These are phyloP conservation scores for Talaromyces proteolyticus DNA, from an alignment of 495 filamentous ascomycete species.

Conservation along the genomic window DNA sequence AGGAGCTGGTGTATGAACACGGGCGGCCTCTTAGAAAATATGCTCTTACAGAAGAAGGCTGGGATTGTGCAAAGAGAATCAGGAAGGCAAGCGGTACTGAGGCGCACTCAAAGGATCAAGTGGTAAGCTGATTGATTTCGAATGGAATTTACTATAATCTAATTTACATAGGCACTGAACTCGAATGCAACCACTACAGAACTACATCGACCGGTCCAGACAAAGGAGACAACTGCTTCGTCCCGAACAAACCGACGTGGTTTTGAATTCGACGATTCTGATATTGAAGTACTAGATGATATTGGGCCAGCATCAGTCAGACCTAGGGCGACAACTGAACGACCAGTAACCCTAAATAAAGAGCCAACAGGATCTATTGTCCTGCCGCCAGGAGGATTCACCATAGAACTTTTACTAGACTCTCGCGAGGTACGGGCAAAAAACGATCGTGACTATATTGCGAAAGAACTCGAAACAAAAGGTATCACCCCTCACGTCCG, in stretches of 20 bases:
- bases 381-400: conserved; percentile 60
- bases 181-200: neutral
- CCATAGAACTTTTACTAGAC: conserved; percentile 69
- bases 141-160: neutral
- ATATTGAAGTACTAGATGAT: neutral
- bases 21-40: conserved; percentile 66
- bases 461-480: conserved; percentile 61
- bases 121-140: conserved; percentile 8
- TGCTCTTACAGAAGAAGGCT: conserved; percentile 69
- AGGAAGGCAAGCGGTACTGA: conserved; percentile 31
- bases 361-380: conserved; percentile 42
- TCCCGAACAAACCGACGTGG: neutral
- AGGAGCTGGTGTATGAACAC: conserved; percentile 69
- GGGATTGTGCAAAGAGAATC: conserved; percentile 69
- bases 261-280: neutral
- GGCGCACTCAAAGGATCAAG: conserved; percentile 13
- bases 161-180: neutral
- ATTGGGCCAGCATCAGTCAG: neutral
- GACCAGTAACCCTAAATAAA: neutral
- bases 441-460: conserved; percentile 73
- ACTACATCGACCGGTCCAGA: neutral
- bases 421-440: conserved; percentile 73
- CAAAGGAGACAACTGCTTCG: neutral
- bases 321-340: neutral
- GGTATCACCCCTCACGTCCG: conserved; percentile 61